These are phyloP conservation scores for Hypoxylon sp. DNA, from an alignment of 2,329 filamentous ascomycete species.

Conservation along the genomic window DNA sequence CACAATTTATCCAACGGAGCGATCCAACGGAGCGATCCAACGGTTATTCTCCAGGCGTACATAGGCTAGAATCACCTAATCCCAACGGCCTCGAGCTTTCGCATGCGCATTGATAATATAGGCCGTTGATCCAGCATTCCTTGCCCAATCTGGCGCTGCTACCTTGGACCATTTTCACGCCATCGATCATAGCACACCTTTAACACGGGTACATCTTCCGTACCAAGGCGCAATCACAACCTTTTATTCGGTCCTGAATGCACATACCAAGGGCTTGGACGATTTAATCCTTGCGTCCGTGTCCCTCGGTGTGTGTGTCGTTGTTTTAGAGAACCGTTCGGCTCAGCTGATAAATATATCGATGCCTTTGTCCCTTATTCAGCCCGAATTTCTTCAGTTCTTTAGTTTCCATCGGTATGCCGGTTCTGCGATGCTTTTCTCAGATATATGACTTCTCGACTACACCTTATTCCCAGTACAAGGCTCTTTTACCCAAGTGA, in stretches of 20 bases:
- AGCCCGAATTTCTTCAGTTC: slow-evolving; percentile 18
- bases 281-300: slow-evolving; percentile 35
- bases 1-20: slow-evolving; percentile 40
- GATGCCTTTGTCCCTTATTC: slow-evolving; percentile 18
- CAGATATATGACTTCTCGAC: slow-evolving; percentile 19
- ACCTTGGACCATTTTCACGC: slow-evolving; percentile 28
- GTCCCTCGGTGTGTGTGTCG: slow-evolving; percentile 6
- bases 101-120: slow-evolving; percentile 29
- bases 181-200: slow-evolving; percentile 29
- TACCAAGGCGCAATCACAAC: slow-evolving; percentile 24
- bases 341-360: slow-evolving; percentile 27
- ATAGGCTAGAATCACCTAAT: slow-evolving; percentile 41
- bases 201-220: slow-evolving; percentile 35
- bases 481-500: slow-evolving; percentile 5
- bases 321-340: background rate
- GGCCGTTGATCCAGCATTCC: slow-evolving; percentile 30
- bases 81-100: slow-evolving; percentile 20
- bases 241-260: slow-evolving; percentile 30
- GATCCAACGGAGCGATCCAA: slow-evolving; percentile 21
- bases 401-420: slow-evolving; percentile 5
- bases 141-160: slow-evolving; percentile 25
- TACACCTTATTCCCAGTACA: slow-evolving; percentile 19
- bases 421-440: slow-evolving; percentile 24
- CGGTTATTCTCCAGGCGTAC: slow-evolving; percentile 37
- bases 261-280: slow-evolving; percentile 16